Percentiles rank a stretch among this genome's conserved stretches.
Evolutionary conservation across 2,329 filamentous ascomycete species (phyloP).

Genomic region (Cladosporium sp.): DNA sequence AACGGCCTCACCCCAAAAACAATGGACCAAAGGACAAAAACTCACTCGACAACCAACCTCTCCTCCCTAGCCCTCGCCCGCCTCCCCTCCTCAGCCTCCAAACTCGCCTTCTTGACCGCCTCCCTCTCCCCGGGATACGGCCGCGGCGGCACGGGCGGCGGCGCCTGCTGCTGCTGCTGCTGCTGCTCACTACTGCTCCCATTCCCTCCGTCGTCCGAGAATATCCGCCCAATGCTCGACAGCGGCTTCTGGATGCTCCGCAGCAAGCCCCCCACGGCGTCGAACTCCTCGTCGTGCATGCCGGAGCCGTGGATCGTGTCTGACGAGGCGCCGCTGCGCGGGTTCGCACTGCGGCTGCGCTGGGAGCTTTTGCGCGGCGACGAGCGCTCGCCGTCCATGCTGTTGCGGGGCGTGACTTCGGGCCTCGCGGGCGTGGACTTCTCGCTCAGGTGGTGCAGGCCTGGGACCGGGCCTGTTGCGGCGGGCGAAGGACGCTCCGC

Average conservation of each 20-base stretch:
- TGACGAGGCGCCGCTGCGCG: neutral
- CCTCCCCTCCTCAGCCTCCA: slow-evolving; percentile 80
- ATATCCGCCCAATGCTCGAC: slow-evolving; percentile 88
- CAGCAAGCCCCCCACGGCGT: slow-evolving; percentile 76
- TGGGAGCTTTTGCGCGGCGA: slow-evolving; percentile 52
- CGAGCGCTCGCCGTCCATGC: slow-evolving; percentile 54
- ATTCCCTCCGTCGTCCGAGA: slow-evolving; percentile 59
- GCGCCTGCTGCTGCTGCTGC: slow-evolving; percentile 24
- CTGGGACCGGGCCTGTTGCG: slow-evolving; percentile 27
- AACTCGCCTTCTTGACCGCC: slow-evolving; percentile 82
- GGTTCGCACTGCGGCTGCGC: slow-evolving; percentile 31
- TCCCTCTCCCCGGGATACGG: slow-evolving; percentile 57
- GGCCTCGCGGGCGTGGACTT: slow-evolving; percentile 47
- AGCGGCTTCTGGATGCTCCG: slow-evolving; percentile 87
- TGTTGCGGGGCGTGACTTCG: slow-evolving; percentile 55
- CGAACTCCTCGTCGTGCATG: slow-evolving; percentile 43
- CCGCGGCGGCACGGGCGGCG: slow-evolving; percentile 17
- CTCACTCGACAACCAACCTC: slow-evolving; percentile 73
- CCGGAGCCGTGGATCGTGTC: slow-evolving; percentile 9
- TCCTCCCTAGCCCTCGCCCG: slow-evolving; percentile 79
- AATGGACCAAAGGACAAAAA: slow-evolving; percentile 9
- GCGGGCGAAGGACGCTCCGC: slow-evolving; percentile 54
- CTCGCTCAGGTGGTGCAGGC: slow-evolving; percentile 36
- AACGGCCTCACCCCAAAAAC: neutral
- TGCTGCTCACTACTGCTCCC: slow-evolving; percentile 22